phyloP scores from a whole-genome alignment of 1,284 basidiomycete genomes.

The Naganishia sp. region DNA sequence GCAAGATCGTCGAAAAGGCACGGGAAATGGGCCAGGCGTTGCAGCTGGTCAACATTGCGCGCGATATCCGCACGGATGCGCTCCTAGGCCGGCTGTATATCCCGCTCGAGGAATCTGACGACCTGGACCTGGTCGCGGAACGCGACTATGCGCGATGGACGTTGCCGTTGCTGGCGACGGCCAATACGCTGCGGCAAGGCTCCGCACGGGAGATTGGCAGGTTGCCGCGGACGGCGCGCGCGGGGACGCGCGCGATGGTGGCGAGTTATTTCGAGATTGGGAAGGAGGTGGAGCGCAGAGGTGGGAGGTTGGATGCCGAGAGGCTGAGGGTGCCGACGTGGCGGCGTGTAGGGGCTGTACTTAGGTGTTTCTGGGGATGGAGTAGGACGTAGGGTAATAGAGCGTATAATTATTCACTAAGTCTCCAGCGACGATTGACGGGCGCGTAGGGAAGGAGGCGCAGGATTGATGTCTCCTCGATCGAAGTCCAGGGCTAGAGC shows the following conservation, averaged over 20 bases:
- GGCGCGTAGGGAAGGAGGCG: too few species aligned
- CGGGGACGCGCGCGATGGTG: conserved; percentile 50
- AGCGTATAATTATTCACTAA: too few species aligned
- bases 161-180: conserved; percentile 42
- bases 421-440: too few species aligned
- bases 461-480: too few species aligned
- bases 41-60: conserved; percentile 54
- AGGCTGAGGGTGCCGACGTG: conserved; percentile 45
- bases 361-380: conserved; percentile 41
- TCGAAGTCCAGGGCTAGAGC: too few species aligned
- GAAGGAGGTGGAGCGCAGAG: conserved; percentile 36
- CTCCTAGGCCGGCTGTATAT: conserved; percentile 53
- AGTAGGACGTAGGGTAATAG: not conserved
- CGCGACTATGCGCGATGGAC: conserved; percentile 39
- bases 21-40: conserved; percentile 54
- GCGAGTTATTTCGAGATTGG: conserved; percentile 52
- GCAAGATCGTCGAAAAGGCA: conserved; percentile 38
- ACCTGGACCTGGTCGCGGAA: not conserved
- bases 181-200: conserved; percentile 40
- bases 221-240: conserved; percentile 47
- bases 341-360: conserved; percentile 40
- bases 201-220: conserved; percentile 43
- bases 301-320: conserved; percentile 38
- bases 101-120: conserved; percentile 42
- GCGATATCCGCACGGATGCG: conserved; percentile 54